Evolutionary conservation across 352 stramenopile genomes (phyloP), one percentile per base, ranked within the genome.

Genomic region (Globisporangium perplexum): DNA sequence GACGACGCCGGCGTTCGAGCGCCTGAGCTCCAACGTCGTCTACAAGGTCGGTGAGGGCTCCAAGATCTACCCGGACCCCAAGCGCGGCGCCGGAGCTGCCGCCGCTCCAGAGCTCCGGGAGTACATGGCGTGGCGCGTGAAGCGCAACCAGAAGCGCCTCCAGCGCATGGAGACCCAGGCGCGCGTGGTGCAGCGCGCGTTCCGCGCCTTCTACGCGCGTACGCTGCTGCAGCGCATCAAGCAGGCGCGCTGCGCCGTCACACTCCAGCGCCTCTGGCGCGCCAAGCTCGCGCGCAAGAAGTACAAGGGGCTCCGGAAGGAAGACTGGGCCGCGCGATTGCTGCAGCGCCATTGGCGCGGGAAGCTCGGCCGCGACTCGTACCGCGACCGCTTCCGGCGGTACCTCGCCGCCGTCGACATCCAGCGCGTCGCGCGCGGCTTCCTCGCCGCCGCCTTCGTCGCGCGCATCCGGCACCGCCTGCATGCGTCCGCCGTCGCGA

Each of bases 111-210:
- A 97, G 62, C 85, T 97, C 24, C 91, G 93, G 41, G 95, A 98
- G 65, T 98, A 98, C 81, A 98, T 98, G 95, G 71, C 71, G 11
- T 98, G 95, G 94, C 77, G 95, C 46, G 79, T 98, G 26, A 88
- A 94, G 63, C 75, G 94, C 23, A 98, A 98, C 61, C 81, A 94
- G 50, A 98, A 97, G 74, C 76, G 91, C 12, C 78, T 98, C 14
- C 68, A 88, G 44, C 80, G 85, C 30, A 83, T 98, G 66, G 68
- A 95, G 28, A 63, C 62, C 4, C 88, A 93, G 50, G 92, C 91
- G 6, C 59, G 60, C 3, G 63, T 88, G 15, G 97, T 98, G 48
- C 94, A 98, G 59, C 70, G 74, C n/a, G 86, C 77, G 7, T 92
- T 98, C 47, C 83, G 92, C 36, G 88, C 77, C 17, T 97, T 94